These are phyloP conservation scores for Firmiana major DNA, from an alignment of 345 rosid genomes.

Conservation along the genomic window DNA sequence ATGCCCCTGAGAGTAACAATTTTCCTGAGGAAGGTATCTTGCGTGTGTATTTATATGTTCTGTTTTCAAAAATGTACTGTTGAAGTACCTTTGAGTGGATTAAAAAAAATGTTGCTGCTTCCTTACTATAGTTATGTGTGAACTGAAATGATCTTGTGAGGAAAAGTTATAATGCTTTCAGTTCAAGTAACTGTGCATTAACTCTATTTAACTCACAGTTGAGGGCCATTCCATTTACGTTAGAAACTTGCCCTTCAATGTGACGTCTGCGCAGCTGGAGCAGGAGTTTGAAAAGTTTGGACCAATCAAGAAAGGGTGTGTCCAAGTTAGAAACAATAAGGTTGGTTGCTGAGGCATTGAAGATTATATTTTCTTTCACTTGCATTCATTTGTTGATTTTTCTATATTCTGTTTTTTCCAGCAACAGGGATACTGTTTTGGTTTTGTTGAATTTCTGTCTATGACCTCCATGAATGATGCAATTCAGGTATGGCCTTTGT, in stretches of 20 bases:
- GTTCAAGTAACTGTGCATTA: neutral
- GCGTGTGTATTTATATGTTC: neutral
- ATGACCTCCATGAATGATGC: conserved; percentile 49
- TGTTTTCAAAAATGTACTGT: neutral
- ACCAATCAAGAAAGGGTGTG: conserved; percentile 57
- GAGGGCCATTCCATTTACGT: conserved; percentile 69
- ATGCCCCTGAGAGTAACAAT: conserved; percentile 39
- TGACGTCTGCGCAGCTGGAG: conserved; percentile 51
- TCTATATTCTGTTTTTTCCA: conserved; percentile 24
- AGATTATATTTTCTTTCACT: neutral
- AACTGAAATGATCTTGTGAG: neutral
- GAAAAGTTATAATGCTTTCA: neutral
- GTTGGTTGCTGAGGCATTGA: conserved; percentile 30
- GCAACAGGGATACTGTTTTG: conserved; percentile 74
- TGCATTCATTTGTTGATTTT: neutral
- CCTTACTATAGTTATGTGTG: neutral
- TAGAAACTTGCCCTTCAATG: conserved; percentile 45
- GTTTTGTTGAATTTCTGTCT: conserved; percentile 68
- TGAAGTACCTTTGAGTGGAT: too few relatives aligned
- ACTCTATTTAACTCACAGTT: conserved; percentile 27
- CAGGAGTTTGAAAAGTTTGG: conserved; percentile 62
- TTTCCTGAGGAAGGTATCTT: conserved; percentile 52
- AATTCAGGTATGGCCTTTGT: conserved; percentile 41
- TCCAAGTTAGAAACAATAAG: conserved; percentile 72
- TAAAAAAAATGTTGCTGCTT: too few relatives aligned